Evolutionary conservation across 2,329 filamentous ascomycete species (phyloP), one percentile per base, ranked within the genome.

Genomic region (Chaetomium olivaceum): DNA sequence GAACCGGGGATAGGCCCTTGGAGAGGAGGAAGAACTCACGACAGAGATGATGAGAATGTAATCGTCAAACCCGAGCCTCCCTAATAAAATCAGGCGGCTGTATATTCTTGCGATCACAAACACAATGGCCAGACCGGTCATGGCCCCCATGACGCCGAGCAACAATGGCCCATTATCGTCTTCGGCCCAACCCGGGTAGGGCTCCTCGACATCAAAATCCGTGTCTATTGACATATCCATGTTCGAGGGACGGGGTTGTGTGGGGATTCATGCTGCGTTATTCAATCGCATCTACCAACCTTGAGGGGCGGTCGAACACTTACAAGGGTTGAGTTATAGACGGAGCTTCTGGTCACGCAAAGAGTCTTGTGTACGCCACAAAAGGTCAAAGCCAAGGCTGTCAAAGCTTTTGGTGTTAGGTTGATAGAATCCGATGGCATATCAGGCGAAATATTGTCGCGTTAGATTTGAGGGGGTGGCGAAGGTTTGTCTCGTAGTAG

Each of bases 151-250:
- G 33, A 69, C 61, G 1, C 29, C 58, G 21, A 71, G 8, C 21
- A 71, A 67, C 33, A 65, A 33, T 11, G 68, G 68, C 2, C 67
- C 70, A 56, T 67, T 68, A 55, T 68, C 67, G n/a, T 71, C 70
- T 25, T 64, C 48, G 1, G 66, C 62, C 52, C 57, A 71, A 6
- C 67, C 69, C 5, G 67, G 68, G 50, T 68, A 69, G 54, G 63
- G 63, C 50, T 68, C 66, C 9, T 55, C 57, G 46, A 61, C 31
- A 33, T 33, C 9, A 8, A 11, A 11, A 33, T 33, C 31, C 31
- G 7, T 4, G 31, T 11, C 7, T 33, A 33, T 33, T 33, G 31
- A 33, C 6, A 9, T 33, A 6, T 33, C 9, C 52, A 64, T 64
- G 14, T 39, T 39, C 19, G 43, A 8, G 43, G 14, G 16, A 39